phyloP scores from a whole-genome alignment of 1,139 yeast species.

The Kurtzmaniella natalensis region DNA sequence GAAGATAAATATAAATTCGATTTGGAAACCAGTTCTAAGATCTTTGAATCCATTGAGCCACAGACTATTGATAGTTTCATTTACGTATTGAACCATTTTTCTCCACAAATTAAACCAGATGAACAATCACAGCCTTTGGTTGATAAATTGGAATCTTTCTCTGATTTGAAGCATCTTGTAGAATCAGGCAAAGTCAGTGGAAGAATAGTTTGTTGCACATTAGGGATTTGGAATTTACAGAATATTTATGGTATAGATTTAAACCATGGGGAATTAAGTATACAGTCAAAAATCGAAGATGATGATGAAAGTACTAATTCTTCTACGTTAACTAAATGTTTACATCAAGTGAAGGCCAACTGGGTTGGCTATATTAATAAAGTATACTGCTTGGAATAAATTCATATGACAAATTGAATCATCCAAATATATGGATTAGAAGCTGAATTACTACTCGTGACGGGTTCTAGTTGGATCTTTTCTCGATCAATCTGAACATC shows the following conservation, averaged over 20 bases:
- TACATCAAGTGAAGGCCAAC: constrained; percentile 8
- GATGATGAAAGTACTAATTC: constrained; percentile 1
- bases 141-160: constrained; percentile 6
- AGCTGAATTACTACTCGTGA: too few species aligned
- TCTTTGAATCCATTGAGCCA: constrained; percentile 1
- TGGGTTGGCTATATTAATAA: constrained; percentile 20
- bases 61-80: constrained; percentile 11
- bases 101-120: constrained; percentile 13
- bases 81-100: constrained; percentile 16
- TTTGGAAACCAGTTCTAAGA: not conserved
- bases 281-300: not conserved
- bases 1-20: not conserved
- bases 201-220: constrained; percentile 25
- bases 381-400: constrained; percentile 23
- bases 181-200: constrained; percentile 21
- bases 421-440: too few species aligned
- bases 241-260: constrained; percentile 18
- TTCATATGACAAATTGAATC: too few species aligned
- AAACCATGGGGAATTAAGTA: constrained; percentile 8
- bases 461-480: too few species aligned
- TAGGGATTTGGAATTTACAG: constrained; percentile 32
- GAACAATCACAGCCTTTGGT: not conserved
- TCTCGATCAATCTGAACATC: too few species aligned
- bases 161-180: constrained; percentile 14
- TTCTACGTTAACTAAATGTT: constrained; percentile 6